Conservation (phyloP, 2,329 filamentous ascomycete species). For the Volutella citrinella region DNA sequence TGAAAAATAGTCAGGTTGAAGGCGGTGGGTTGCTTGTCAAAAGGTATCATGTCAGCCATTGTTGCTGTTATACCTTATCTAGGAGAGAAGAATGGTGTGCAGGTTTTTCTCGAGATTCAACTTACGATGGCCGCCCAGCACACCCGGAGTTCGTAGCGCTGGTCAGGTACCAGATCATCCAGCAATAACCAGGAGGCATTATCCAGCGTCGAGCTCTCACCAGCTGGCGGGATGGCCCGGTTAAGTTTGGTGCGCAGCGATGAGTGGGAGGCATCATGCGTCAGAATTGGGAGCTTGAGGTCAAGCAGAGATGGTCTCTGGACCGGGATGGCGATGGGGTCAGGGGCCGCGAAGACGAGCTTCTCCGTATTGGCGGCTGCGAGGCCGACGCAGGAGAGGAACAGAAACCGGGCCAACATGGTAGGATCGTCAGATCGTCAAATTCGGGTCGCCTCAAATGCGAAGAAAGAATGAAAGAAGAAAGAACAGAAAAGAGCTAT, state of each 20-base stretch:
- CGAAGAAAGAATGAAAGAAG: too few species aligned
- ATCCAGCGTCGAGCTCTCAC: conserved; percentile 46
- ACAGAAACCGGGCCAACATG: neutral
- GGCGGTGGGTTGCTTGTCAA: conserved; percentile 73
- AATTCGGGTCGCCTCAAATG: too few species aligned
- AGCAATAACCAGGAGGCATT: conserved; percentile 77
- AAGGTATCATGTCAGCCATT: conserved; percentile 5
- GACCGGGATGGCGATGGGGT: conserved; percentile 49
- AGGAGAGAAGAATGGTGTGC: too few species aligned
- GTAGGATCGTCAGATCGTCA: too few species aligned
- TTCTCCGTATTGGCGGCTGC: conserved; percentile 80
- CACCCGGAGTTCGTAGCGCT: conserved; percentile 85
- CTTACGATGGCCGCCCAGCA: conserved; percentile 92
- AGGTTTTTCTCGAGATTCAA: conserved; percentile 24
- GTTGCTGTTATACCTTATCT: neutral
- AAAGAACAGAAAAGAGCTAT: too few species aligned
- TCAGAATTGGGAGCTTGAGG: conserved; percentile 64
- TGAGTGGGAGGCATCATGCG: conserved; percentile 49
- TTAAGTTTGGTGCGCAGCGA: conserved; percentile 62
- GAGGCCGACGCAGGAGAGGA: conserved; percentile 12
- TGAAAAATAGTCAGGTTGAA: conserved; percentile 69
- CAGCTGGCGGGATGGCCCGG: conserved; percentile 58
- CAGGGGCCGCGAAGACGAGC: conserved; percentile 77
- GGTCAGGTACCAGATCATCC: conserved; percentile 62
- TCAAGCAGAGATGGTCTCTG: conserved; percentile 39